phyloP scores from a whole-genome alignment of 2,329 filamentous ascomycete genomes.

The Nemania abortiva region DNA sequence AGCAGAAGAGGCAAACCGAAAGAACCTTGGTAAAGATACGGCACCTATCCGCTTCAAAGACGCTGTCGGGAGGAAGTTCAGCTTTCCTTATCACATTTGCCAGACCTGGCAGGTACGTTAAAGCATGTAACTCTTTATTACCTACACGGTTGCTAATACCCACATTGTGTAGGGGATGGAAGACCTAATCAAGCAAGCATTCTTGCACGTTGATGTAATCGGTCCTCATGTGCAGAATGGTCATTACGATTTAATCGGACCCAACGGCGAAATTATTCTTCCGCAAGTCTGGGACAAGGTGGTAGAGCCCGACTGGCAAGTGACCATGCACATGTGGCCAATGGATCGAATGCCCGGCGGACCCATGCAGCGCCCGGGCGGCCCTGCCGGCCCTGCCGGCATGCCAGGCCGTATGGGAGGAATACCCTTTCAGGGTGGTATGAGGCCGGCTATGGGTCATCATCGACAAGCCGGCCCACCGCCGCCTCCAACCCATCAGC shows the following conservation, averaged over 20 bases:
- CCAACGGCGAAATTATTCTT: slow-evolving; percentile 84
- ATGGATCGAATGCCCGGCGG: slow-evolving; percentile 55
- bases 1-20: slow-evolving; percentile 58
- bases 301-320: slow-evolving; percentile 80
- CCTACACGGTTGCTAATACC: slow-evolving; percentile 14
- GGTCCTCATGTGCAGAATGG: slow-evolving; percentile 81
- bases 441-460: neutral
- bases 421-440: slow-evolving; percentile 15
- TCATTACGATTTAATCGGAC: slow-evolving; percentile 83
- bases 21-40: slow-evolving; percentile 70
- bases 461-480: slow-evolving; percentile 27
- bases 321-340: slow-evolving; percentile 76
- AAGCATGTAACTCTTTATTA: neutral
- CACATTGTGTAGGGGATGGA: slow-evolving; percentile 78
- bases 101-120: slow-evolving; percentile 83
- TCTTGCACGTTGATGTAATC: slow-evolving; percentile 80
- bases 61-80: slow-evolving; percentile 90
- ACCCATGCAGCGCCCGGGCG: slow-evolving; percentile 35
- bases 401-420: slow-evolving; percentile 22
- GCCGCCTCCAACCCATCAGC: slow-evolving; percentile 17
- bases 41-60: slow-evolving; percentile 90
- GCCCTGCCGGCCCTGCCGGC: slow-evolving; percentile 27
- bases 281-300: slow-evolving; percentile 85
- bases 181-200: slow-evolving; percentile 86
- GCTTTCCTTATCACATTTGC: slow-evolving; percentile 88